Base-by-base conservation (phyloP, 768 basidiomycete genomes). In the Xerocomellus intermedius region DNA sequence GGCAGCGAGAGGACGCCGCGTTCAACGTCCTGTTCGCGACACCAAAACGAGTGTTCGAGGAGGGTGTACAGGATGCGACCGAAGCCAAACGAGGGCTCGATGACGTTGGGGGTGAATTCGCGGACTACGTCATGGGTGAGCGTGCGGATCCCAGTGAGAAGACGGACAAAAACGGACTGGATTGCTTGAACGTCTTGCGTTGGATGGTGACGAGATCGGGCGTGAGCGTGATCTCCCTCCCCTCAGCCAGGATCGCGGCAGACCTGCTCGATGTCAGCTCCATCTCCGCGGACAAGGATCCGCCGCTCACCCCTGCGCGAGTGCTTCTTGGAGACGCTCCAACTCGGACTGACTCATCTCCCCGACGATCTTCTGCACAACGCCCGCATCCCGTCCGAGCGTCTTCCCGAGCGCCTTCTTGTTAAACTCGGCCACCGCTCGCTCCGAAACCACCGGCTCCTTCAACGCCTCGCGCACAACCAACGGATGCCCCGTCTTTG, bases 11-110 rank as follows among this genome's bases (percentile, higher is more conserved):
- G 82, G 24, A 98, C 91, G 8, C 35, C 89, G 63, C 96, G 89
- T 58, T 94, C 90, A 26, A 91, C 76, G 70, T 98, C 96, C 65
- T 91, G 84, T 67, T 93, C 94, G 69, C 97, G 85, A 56, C 83
- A 83, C 97, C 96, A 98, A 80, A 87, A 99, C 64, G 83, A 85
- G 77, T 98, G 97, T 72, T 99, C 97, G 33, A 99, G 84, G 48
- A 98, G 79, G 28, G 84, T 85, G 72, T 98, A 98, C 43, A 98
- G 78, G 64, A 98, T 97, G 51, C 96, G 93, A 50, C 96, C 96
- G 61, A 98, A 84, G 56, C 97, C 96, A 73, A 98, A 97, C 5
- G 97, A 99, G 22, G 97, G 95, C 71, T 98, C 96, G 70, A 98
- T 96, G 72, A 99, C 97, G 73, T 98, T 98, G 36, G 96, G 97